Evolutionary conservation across 2,329 filamentous ascomycete genomes (phyloP), one percentile per base, ranked within the genome.

Genomic region (Aspergillus udagawae): DNA sequence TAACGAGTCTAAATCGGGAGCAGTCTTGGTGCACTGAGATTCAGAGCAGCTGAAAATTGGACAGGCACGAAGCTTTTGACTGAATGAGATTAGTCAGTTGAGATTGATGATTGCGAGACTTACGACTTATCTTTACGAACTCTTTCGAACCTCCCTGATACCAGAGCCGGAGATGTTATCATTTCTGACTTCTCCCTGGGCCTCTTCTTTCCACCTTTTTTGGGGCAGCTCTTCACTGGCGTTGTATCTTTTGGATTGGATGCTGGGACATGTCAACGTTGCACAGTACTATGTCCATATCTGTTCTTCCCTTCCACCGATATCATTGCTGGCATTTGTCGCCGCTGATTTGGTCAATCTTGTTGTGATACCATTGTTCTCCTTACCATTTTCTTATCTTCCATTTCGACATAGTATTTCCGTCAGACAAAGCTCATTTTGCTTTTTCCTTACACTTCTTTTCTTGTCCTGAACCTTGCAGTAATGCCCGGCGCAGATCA

Each of bases 81-180:
- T 25, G 35, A 20, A 42, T 44, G 29, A 10, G 53, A 27, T 52
- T 38, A 50, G 48, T 29, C 47, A 50, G 53, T 58, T 61, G 55
- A 53, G 60, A 53, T 59, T 64, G 63, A 66, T 63, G 59, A 59
- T 61, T 61, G 61, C 58, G 60, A 54, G 59, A 55, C 57, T 53
- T 53, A 65, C 52, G 58, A 63, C 45, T 60, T 60, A 60, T 54
- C 35, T 60, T 62, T 63, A 67, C 60, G 63, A 62, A 57, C 59
- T 23, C 6, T 14, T 47, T 17, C 12, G 9, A 47, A 9, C 21
- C 6, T 12, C 23, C 44, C 44, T 27, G 21, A 12, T 27, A 10
- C 21, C 12, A 23, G 14, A 47, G 44, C 44, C 17, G 21, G 44
- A 27, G 20, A 9, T 10, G 23, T 14, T 38, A 38, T 25, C 21